Base-by-base conservation (phyloP, 768 basidiomycete genomes). In the Amanita muscaria region DNA sequence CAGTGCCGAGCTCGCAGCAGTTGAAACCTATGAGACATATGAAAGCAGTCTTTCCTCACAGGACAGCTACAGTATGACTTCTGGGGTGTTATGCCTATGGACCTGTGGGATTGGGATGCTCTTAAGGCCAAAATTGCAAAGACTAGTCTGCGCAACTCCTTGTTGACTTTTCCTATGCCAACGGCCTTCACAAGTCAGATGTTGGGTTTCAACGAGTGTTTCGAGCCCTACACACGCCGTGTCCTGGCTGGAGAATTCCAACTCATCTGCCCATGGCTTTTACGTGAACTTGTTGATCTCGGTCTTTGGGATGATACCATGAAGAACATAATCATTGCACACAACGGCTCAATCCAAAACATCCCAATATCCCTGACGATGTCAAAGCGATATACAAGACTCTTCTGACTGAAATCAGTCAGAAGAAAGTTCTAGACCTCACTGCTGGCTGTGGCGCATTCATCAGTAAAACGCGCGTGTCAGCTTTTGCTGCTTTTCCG, bases 191-290 rank as follows among this genome's bases (percentile, higher is more conserved):
- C 96, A 2, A 91, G 88, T 64, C 96, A 98, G 67, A 99, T 99
- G 56, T 74, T 98, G 40, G 96, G 96, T 33, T 87, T 87, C 72
- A 99, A 98, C 63, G 96, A 98, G 56, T 98, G 94, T 66, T 98
- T 99, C 63, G 96, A 99, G 66, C 92, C 96, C 1, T 99, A 98
- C 64, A 94, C 93, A 40, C 92, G 96, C 44, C 92, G 94, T 58
- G 96, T 98, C 12, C 80, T 99, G n/a, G 91, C 94, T 23, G 96
- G 96, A 42, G 96, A 99, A 70, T 99, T 99, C 86, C 94, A 97
- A 63, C 79, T 99, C 47, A 94, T 97, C 49, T 96, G 92, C 69
- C 96, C 96, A 0, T 98, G 96, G 96, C 77, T 99, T 41, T 79
- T 99, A n/a, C 83, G 91, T 47, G 96, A 99, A 54, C 85, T 99